A percentile compares a stretch with the other conserved stretches of the same genome.
phyloP scores from a whole-genome alignment of 2,329 filamentous ascomycete species.

The Coniochaeta pulveracea region DNA sequence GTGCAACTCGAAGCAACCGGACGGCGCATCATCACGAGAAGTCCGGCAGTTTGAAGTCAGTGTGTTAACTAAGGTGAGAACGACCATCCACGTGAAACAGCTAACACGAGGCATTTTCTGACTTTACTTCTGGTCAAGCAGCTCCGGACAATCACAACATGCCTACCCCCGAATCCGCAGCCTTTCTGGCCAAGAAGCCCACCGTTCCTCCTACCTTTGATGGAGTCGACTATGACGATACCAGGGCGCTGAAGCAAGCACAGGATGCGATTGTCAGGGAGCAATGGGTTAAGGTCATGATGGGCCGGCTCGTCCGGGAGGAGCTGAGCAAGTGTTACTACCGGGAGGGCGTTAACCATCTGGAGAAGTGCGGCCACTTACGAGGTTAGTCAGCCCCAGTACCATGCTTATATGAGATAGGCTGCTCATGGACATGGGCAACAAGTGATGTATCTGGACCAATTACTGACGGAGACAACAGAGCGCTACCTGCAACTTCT shows the following conservation, averaged over 20 bases:
- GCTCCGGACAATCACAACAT: no score
- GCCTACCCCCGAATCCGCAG: slow-evolving; percentile 73
- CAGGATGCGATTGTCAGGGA: slow-evolving; percentile 75
- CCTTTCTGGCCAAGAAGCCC: slow-evolving; percentile 77
- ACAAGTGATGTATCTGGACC: no score
- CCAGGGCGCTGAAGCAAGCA: slow-evolving; percentile 66
- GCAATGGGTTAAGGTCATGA: slow-evolving; percentile 86
- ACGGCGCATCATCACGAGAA: slow-evolving; percentile 2
- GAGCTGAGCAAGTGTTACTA: slow-evolving; percentile 81
- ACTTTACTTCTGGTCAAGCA: no score
- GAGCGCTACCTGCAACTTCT: slow-evolving; percentile 72
- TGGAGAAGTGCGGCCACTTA: slow-evolving; percentile 75
- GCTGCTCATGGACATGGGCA: not conserved
- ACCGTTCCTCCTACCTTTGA: slow-evolving; percentile 74
- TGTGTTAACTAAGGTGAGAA: no score
- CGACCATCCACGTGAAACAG: no score
- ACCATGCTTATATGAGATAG: no score
- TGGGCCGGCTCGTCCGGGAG: slow-evolving; percentile 70
- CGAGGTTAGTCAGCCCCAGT: slow-evolving; percentile 50
- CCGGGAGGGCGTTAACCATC: slow-evolving; percentile 73
- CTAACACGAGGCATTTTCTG: no score
- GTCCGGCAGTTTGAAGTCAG: no score
- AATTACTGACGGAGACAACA: slow-evolving; percentile 21
- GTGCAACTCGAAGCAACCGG: not conserved
- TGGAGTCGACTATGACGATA: slow-evolving; percentile 79